Evolutionary conservation across 2,329 filamentous ascomycete genomes (phyloP).

Genomic region (Cladorrhinum sp.): DNA sequence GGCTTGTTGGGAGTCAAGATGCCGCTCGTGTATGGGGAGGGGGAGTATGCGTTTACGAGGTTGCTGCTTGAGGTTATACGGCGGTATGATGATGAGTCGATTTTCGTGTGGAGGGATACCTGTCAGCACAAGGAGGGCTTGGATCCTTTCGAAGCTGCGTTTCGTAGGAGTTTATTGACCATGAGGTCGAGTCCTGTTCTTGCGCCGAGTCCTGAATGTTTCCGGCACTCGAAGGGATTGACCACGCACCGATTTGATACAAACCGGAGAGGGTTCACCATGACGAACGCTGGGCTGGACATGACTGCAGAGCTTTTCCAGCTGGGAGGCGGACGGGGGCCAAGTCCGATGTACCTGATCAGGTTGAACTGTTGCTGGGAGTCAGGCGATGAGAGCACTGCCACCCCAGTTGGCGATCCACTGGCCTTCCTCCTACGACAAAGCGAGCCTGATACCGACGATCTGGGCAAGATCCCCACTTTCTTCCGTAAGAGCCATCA

Average conservation of each 20-base stretch:
- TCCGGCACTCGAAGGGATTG: neutral
- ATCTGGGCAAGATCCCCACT: neutral
- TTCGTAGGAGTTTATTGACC: neutral
- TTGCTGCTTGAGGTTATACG: conserved; percentile 1
- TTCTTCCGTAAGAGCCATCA: neutral
- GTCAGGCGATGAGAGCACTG: neutral
- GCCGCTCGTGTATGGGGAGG: neutral
- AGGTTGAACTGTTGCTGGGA: neutral
- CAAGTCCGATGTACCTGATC: neutral
- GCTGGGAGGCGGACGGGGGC: neutral
- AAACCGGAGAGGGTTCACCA: neutral
- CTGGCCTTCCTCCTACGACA: neutral
- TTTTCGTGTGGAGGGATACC: neutral
- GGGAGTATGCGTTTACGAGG: neutral
- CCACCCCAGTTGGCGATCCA: neutral
- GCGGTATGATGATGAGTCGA: neutral
- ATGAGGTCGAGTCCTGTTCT: neutral
- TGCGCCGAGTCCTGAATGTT: neutral
- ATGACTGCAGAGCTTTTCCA: neutral
- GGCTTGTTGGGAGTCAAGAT: neutral
- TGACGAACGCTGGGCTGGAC: neutral
- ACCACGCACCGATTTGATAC: neutral
- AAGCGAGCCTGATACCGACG: neutral
- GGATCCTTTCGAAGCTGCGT: neutral
- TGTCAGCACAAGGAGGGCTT: neutral